phyloP scores from a whole-genome alignment of 306 rosid genomes.

The Citrullus mucosospermus region DNA sequence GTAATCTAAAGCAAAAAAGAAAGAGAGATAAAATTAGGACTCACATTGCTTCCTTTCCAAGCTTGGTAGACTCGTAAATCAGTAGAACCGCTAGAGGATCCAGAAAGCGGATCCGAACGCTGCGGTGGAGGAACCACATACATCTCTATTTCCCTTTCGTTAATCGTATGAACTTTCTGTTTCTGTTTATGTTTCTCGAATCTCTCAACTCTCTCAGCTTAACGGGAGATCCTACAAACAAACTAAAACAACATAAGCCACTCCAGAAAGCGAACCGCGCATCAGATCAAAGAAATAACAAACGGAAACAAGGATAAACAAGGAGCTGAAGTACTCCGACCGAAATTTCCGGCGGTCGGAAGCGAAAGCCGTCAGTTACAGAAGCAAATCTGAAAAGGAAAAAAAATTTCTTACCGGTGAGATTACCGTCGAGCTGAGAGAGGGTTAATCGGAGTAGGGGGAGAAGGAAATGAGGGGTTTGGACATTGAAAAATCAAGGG shows the following conservation, averaged over 20 bases:
- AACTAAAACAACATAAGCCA: neutral
- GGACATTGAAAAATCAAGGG: slow-evolving; percentile 9
- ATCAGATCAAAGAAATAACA: neutral
- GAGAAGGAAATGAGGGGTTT: slow-evolving; percentile 18
- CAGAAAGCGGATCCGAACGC: slow-evolving; percentile 64
- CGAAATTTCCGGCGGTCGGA: slow-evolving; percentile 8
- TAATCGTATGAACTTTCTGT: neutral
- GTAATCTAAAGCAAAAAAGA: neutral
- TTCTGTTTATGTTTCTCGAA: neutral
- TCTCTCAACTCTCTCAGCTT: neutral
- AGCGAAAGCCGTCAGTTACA: neutral
- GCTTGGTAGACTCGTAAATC: slow-evolving; percentile 72
- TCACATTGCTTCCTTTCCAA: slow-evolving; percentile 97
- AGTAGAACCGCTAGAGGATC: slow-evolving; percentile 37
- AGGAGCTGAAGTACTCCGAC: neutral
- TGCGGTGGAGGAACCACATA: slow-evolving; percentile 94
- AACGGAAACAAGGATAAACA: neutral
- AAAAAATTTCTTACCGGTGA: neutral
- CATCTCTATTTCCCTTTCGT: slow-evolving; percentile 25
- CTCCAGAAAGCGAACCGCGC: neutral
- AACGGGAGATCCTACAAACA: slow-evolving; percentile 7
- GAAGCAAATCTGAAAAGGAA: neutral
- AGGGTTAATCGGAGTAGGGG: slow-evolving; percentile 12
- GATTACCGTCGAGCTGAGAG: slow-evolving; percentile 22
- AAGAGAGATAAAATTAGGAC: neutral